Evolutionary conservation across 257 asterid species (phyloP), one percentile per base, ranked within the genome.

Genomic region (Petunia axillaris): DNA sequence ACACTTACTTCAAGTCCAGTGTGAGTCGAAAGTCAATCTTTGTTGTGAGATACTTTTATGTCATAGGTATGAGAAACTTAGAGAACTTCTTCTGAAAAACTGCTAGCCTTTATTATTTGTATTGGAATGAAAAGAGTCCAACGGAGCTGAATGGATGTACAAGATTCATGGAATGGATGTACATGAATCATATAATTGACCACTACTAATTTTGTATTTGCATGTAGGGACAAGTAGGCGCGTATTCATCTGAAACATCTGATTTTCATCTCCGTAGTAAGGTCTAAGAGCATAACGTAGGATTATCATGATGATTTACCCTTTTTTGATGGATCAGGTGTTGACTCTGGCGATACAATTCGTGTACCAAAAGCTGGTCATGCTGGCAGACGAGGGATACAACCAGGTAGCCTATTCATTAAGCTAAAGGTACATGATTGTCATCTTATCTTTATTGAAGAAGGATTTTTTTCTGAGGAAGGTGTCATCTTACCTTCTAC

Each of bases 291-390:
- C 81, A 6, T 78, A 65, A 57, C 50, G 16, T 53, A n/a, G 43
- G 70, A 46, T 63, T 50, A 58, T 40, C 16, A 36, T 81, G 80
- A 74, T 73, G 80, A 38, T 71, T 64, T 76, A 73, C 76, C 65
- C 63, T 54, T 81, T n/a, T 48, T 70, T 58, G 71, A 84, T 84
- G 82, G 73, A 70, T 80, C 85, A 95, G 99, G 99, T 75, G 92
- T 95, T 87, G 98, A 91, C 71, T 87, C 91, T 60, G 93, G 93
- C 43, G 98, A 95, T 87, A 88, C 92, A n/a, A 89, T 95, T 74
- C 92, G 90, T 70, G 97, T 95, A 58, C 88, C 94, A 52, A 85
- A 89, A 67, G 96, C 96, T 85, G 99, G 99, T 78, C 90, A 92
- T 88, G 90, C 92, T 84, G 91, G 95, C 81, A 84, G 89, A 81